A percentile compares a stretch with the other conserved stretches of the same genome.
Conservation (phyloP, 73 alveolate species). For the Paramecium sonneborni region DNA sequence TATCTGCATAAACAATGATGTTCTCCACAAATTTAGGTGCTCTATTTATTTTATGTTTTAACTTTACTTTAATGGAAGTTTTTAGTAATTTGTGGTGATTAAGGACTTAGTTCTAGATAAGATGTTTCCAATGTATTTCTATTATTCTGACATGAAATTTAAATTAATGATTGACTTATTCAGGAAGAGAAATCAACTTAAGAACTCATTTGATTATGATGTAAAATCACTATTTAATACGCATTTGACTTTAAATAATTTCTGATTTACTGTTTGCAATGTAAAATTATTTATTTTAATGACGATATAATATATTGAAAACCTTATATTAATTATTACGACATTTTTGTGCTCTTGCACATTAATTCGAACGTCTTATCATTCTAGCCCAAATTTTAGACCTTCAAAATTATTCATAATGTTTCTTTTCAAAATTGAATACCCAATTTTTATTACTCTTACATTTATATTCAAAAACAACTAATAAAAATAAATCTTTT, state of each 20-base stretch:
- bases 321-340: slow-evolving; percentile 10
- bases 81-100: background rate
- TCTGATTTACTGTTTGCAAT: slow-evolving; percentile 4
- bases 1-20: background rate
- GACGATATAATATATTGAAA: background rate
- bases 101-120: background rate
- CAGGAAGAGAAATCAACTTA: background rate
- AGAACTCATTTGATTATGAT: background rate
- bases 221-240: slow-evolving; percentile 11
- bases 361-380: background rate
- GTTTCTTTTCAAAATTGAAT: too few species aligned
- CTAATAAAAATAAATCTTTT: too few species aligned
- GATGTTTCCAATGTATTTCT: background rate
- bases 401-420: too few species aligned
- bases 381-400: background rate
- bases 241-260: slow-evolving; percentile 17
- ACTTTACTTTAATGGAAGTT: background rate
- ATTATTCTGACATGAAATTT: slow-evolving; percentile 3
- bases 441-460: too few species aligned
- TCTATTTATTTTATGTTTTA: background rate
- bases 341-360: slow-evolving; percentile 21
- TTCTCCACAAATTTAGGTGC: slow-evolving; percentile 19
- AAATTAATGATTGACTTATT: background rate
- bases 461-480: too few species aligned
- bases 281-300: background rate